Percentiles rank a stretch among this genome's conserved stretches.
Conservation (phyloP, 495 filamentous ascomycete genomes). For the Penicilliopsis zonata region DNA sequence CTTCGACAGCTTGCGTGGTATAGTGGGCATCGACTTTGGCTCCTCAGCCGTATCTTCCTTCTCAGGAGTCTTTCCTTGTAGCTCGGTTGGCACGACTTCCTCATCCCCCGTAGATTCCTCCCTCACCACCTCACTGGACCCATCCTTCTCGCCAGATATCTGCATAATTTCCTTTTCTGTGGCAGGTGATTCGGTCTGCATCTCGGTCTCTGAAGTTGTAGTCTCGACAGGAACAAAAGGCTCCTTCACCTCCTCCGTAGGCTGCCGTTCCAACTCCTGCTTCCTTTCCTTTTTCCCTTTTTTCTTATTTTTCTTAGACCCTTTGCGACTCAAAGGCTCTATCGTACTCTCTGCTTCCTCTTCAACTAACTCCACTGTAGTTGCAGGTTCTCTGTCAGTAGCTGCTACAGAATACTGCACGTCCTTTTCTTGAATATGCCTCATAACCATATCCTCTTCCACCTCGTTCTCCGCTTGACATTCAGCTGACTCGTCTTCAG, state of each 20-base stretch:
- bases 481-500: no score
- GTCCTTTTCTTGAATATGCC: constrained; percentile 24
- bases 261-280: constrained; percentile 3
- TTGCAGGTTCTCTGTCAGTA: constrained; percentile 1
- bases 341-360: neutral
- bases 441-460: neutral
- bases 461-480: neutral
- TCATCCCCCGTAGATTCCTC: neutral
- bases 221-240: neutral
- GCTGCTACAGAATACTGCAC: neutral
- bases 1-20: constrained; percentile 21
- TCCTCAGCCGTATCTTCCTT: constrained; percentile 6
- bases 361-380: constrained; percentile 1
- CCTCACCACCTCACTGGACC: no score
- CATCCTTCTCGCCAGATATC: neutral
- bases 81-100: neutral
- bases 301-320: constrained; percentile 30
- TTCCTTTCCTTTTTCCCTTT: constrained; percentile 26
- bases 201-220: neutral
- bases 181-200: neutral
- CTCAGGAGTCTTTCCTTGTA: constrained; percentile 2
- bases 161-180: constrained; percentile 1
- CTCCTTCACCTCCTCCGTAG: no score
- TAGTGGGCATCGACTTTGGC: constrained; percentile 1
- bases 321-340: constrained; percentile 11